A percentile compares a stretch with the other conserved stretches of the same genome.
Evolutionary conservation across 2,329 filamentous ascomycete genomes (phyloP).

Genomic region (Rutstroemia sp.): DNA sequence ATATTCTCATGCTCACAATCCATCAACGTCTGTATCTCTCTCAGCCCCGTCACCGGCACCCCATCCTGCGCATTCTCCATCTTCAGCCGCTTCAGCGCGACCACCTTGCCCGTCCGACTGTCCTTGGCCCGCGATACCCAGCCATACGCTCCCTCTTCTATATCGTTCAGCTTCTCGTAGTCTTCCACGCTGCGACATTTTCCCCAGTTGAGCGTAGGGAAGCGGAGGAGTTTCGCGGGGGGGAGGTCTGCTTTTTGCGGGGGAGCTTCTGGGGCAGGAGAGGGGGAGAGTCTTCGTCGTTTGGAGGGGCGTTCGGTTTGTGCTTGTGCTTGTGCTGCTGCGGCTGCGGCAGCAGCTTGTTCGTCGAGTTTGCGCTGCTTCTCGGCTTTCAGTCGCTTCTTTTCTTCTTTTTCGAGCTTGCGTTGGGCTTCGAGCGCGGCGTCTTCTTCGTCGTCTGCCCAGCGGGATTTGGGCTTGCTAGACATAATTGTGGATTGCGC

Average conservation of each 20-base stretch:
- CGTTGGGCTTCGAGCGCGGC: constrained; percentile 63
- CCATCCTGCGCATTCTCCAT: constrained; percentile 68
- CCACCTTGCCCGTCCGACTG: constrained; percentile 65
- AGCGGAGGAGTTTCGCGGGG: constrained; percentile 59
- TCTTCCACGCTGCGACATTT: constrained; percentile 71
- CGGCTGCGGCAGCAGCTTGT: constrained; percentile 24
- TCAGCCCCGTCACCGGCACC: constrained; percentile 81
- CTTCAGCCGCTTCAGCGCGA: constrained; percentile 91
- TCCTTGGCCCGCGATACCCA: constrained; percentile 84
- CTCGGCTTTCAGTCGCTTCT: constrained; percentile 75
- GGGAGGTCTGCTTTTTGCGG: constrained; percentile 27
- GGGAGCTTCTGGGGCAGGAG: constrained; percentile 14
- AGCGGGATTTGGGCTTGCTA: constrained; percentile 54
- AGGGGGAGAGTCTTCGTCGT: constrained; percentile 46
- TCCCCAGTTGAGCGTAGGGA: constrained; percentile 61
- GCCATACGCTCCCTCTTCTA: constrained; percentile 95
- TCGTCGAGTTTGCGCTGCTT: constrained; percentile 65
- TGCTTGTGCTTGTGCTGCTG: constrained; percentile 32
- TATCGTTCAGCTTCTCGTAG: constrained; percentile 90
- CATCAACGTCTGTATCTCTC: constrained; percentile 87
- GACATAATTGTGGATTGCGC: constrained; percentile 1
- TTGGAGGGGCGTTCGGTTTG: constrained; percentile 45
- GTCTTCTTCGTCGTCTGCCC: constrained; percentile 81
- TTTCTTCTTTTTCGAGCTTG: constrained; percentile 81
- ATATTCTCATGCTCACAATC: constrained; percentile 77